Evolutionary conservation across 2,329 filamentous ascomycete species (phyloP), one percentile per base, ranked within the genome.

Genomic region (Cercospora sp.): DNA sequence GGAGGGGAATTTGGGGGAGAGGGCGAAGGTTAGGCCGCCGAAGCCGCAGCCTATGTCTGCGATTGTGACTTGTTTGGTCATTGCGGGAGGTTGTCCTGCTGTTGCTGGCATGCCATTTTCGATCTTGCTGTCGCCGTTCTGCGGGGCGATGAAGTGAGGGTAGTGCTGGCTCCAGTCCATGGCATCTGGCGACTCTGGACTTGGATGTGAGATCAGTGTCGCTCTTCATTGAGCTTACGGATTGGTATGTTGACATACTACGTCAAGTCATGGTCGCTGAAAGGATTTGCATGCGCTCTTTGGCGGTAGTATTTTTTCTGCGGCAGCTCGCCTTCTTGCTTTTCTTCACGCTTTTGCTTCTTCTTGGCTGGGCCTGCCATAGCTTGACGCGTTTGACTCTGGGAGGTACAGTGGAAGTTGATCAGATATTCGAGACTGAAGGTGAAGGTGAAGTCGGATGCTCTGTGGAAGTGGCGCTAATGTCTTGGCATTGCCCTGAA

Each of bases 21-120:
- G 86, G 5, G 93, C 94, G 71, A 98, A 90, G 3, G 97, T 85
- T 66, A 99, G 84, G 6, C 95, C 95, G 58, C 95, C 95, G 79
- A 97, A 99, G 5, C 95, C 95, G 79, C 95, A 99, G 28, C 95
- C 95, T 78, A 99, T 97, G 81, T 99, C 95, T 72, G 94, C 93
- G 57, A 99, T 89, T 78, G 97, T 93, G 58, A 99, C 90, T 69
- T 92, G 85, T 78, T 91, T 90, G 37, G 82, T 83, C 69, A 91
- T 80, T 49, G 10, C 21, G 55, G 7, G 68, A 12, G 18, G 49
- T 65, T 37, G 21, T 66, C 49, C 37, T 21, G 21, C 21, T 21
- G 21, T 30, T 30, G 28, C 28, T 30, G 28, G 28, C 10, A 12
- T 55, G 24, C 61, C 24, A 24, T 61, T 63, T 10, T 45, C 37